These are phyloP conservation scores for Paralagenidium karlingii DNA, from an alignment of 352 stramenopile genomes.

Conservation along the genomic window DNA sequence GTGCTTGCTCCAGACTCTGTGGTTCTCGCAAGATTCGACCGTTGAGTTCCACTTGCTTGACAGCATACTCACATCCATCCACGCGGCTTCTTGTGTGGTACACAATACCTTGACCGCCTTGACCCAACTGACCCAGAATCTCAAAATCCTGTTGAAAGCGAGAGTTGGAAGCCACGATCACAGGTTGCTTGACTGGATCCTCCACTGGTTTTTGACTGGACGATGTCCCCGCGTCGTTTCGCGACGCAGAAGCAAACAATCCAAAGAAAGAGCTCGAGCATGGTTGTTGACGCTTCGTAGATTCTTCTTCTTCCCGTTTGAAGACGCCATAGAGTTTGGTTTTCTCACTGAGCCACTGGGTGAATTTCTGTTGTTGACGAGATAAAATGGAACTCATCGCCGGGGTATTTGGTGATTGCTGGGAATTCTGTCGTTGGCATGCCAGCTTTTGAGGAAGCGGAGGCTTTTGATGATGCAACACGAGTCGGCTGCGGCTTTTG, in stretches of 20 bases:
- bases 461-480: background rate
- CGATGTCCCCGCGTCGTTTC: no score
- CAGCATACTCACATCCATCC: conserved; percentile 55
- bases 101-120: conserved; percentile 61
- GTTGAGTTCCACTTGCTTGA: conserved; percentile 64
- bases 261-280: no score
- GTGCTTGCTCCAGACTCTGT: conserved; percentile 31
- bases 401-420: background rate
- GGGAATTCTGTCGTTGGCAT: background rate
- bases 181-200: conserved; percentile 10
- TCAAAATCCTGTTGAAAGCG: conserved; percentile 72
- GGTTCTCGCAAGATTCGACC: conserved; percentile 22
- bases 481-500: background rate
- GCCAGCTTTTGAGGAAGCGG: background rate
- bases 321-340: background rate
- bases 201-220: no score
- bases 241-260: no score
- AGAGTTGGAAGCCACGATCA: conserved; percentile 10
- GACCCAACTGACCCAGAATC: conserved; percentile 35
- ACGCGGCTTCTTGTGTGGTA: conserved; percentile 64
- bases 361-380: background rate
- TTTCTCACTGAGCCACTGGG: conserved; percentile 1
- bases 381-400: background rate
- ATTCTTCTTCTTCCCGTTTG: conserved; percentile 8
- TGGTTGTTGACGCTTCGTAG: conserved; percentile 13